Evolutionary conservation across 371 early-diverging fungal genomes (phyloP).

Genomic region (Rhizopus microsporus): DNA sequence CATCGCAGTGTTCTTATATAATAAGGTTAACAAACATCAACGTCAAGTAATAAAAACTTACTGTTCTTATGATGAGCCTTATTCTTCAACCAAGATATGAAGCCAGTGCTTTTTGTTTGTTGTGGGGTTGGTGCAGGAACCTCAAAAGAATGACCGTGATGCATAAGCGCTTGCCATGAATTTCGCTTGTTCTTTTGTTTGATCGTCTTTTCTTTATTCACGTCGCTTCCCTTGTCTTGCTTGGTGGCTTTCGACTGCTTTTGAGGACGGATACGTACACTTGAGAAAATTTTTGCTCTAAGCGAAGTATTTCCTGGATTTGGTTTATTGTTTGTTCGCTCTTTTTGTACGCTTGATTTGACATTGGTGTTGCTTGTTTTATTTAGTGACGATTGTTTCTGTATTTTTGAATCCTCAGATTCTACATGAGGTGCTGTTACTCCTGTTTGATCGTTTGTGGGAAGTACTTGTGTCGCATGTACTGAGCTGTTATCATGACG

Average conservation of each 20-base stretch:
- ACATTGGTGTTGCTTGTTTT: background rate
- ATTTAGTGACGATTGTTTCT: background rate
- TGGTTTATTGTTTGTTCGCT: background rate
- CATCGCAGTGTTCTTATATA: too few species aligned
- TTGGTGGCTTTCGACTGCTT: background rate
- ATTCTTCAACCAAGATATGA: constrained; percentile 23
- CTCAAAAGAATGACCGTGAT: constrained; percentile 4
- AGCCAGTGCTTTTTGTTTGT: constrained; percentile 18
- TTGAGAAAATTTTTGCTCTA: constrained; percentile 17
- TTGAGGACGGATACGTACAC: constrained; percentile 8
- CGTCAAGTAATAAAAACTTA: background rate
- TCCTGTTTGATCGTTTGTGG: too few species aligned
- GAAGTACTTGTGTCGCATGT: too few species aligned
- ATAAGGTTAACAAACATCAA: too few species aligned
- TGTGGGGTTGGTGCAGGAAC: constrained; percentile 7
- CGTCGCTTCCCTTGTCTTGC: background rate
- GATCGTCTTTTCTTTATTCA: background rate
- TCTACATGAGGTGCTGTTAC: too few species aligned
- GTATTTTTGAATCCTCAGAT: too few species aligned
- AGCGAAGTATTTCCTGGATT: constrained; percentile 2
- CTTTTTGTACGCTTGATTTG: background rate
- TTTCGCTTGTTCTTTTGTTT: constrained; percentile 8
- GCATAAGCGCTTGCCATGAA: constrained; percentile 15
- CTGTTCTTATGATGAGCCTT: constrained; percentile 14
- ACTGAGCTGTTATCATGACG: too few species aligned